Percentiles rank a stretch among this genome's conserved stretches.
Evolutionary conservation across 1,284 basidiomycete species (phyloP).

Genomic region (Apiotrichum sp.): DNA sequence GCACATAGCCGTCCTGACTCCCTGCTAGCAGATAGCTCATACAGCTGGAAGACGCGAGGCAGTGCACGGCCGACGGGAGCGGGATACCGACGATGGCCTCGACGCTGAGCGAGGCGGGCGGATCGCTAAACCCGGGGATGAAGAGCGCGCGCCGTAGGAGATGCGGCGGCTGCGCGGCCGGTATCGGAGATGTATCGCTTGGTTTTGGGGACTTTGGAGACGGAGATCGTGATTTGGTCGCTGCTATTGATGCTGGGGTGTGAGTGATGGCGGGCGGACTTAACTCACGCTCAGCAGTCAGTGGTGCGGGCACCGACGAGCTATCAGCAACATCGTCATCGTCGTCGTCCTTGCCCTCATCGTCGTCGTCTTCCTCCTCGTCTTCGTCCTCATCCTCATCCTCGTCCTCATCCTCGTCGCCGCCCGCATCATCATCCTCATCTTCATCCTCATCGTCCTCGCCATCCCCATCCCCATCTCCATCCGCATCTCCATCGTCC

Average conservation of each 20-base stretch:
- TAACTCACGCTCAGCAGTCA: background rate
- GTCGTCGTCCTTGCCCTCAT: background rate
- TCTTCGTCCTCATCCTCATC: conserved; percentile 8
- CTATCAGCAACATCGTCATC: background rate
- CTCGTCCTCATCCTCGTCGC: conserved; percentile 16
- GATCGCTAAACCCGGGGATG: conserved; percentile 19
- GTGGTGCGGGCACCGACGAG: too few relatives aligned
- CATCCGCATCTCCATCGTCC: conserved; percentile 16
- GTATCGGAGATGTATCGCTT: background rate
- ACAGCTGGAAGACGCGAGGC: conserved; percentile 76
- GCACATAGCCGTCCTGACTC: conserved; percentile 86
- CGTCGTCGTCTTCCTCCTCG: background rate
- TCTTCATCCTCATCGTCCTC: conserved; percentile 20
- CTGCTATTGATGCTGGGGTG: background rate
- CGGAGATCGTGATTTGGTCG: background rate
- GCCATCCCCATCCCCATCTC: conserved; percentile 18
- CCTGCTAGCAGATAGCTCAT: conserved; percentile 84
- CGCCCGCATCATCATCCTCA: conserved; percentile 19
- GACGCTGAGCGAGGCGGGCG: conserved; percentile 65
- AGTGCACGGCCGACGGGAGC: conserved; percentile 78
- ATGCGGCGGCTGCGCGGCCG: conserved; percentile 24
- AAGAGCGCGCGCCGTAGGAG: conserved; percentile 34
- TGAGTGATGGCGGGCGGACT: background rate
- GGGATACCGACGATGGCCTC: conserved; percentile 90
- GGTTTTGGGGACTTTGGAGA: background rate